These are phyloP conservation scores for Chenopodium berlandieri DNA, from an alignment of 148 eudicot species.

Conservation along the genomic window DNA sequence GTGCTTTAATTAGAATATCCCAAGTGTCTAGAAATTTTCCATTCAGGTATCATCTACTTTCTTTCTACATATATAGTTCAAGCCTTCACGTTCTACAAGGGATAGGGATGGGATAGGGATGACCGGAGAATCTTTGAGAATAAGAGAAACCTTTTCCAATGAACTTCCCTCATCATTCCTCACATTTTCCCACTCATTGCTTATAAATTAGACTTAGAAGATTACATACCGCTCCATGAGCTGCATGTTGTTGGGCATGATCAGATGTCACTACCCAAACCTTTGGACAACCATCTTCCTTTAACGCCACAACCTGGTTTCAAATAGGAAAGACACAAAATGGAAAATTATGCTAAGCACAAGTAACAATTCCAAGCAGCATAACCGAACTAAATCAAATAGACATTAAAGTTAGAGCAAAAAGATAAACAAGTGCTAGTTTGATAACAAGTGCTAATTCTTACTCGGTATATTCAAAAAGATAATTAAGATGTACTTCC, in stretches of 20 bases:
- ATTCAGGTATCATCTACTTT: background rate
- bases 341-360: background rate
- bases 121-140: background rate
- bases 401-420: background rate
- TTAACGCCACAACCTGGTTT: constrained; percentile 77
- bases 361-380: background rate
- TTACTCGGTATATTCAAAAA: too few relatives aligned
- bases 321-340: constrained; percentile 6
- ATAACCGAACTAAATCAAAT: background rate
- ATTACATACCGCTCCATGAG: constrained; percentile 80
- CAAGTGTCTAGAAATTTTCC: background rate
- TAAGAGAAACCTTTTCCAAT: background rate
- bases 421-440: background rate
- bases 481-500: background rate
- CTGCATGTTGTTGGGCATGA: constrained; percentile 78
- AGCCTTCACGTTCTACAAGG: background rate
- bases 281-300: constrained; percentile 90
- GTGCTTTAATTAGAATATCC: background rate
- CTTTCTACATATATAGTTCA: background rate
- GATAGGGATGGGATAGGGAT: background rate
- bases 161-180: background rate
- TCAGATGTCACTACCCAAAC: constrained; percentile 99
- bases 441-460: too few relatives aligned
- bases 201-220: background rate
- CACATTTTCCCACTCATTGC: background rate